Percentiles rank a stretch among this genome's conserved stretches.
Evolutionary conservation across 345 rosid species (phyloP).

Genomic region (Corchorus capsularis): DNA sequence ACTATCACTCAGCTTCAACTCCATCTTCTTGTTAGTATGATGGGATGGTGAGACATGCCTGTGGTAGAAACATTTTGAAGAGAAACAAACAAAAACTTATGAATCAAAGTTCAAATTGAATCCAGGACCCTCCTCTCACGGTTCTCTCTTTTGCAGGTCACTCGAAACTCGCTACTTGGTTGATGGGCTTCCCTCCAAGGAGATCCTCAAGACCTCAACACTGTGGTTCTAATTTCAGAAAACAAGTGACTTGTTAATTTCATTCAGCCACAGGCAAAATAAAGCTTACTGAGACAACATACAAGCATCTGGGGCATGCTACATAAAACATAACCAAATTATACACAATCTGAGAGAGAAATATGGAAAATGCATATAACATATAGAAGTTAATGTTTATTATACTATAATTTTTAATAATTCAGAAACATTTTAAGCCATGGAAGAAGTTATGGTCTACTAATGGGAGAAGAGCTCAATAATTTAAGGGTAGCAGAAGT

Average conservation of each 20-base stretch:
- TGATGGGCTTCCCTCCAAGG: no score
- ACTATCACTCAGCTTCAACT: conserved; percentile 23
- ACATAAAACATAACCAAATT: no score
- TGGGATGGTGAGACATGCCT: conserved; percentile 27
- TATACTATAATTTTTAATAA: not conserved
- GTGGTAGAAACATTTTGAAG: not conserved
- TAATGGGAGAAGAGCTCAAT: conserved; percentile 20
- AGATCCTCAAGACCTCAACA: no score
- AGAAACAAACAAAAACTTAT: not conserved
- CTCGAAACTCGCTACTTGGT: no score
- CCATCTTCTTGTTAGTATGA: conserved; percentile 28
- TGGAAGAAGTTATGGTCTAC: conserved; percentile 14
- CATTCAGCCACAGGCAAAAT: not conserved
- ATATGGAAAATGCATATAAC: not conserved
- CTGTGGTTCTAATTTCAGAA: not conserved
- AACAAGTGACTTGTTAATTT: not conserved
- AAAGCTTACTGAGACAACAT: not conserved
- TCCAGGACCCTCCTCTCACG: not conserved
- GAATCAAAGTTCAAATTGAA: not conserved
- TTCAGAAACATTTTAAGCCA: not conserved
- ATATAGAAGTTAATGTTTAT: not conserved
- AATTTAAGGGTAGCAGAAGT: conserved; percentile 18
- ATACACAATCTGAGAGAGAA: not conserved
- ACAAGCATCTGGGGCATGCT: not conserved
- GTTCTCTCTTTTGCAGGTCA: no score